Evolutionary conservation across 331 rosid species (phyloP), one percentile per base, ranked within the genome.

Genomic region (Quercus phellos): DNA sequence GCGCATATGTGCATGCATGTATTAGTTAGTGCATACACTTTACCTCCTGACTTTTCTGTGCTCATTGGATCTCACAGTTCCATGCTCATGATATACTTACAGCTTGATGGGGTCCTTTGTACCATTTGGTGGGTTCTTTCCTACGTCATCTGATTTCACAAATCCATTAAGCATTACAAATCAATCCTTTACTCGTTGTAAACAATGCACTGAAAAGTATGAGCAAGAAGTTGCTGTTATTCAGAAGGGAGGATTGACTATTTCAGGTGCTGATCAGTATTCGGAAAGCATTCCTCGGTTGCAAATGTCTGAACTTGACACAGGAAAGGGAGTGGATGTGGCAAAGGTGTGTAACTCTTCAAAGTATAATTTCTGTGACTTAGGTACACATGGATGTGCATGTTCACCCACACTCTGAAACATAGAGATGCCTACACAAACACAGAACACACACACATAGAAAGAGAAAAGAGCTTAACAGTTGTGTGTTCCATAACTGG

Each of bases 91-190:
- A 82, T 89, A 55, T 79, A 61, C 74, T 88, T 90, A 75, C 99
- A 95, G 99, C 85, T 93, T 95, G 81, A 82, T 95, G 96, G 94
- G 97, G 80, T 95, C 99, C 79, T 95, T 93, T 74, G 93, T 95
- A 83, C 99, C 99, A 72, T 87, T 95, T 73, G 97, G 93, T 16
- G 99, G 99, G 21, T 95, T 93, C 85, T 91, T 93, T 68, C 77
- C 98, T 46, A 74, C 93, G 42, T 84, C 92, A 17, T 82, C 96
- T 1, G 87, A 88, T 69, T 80, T 87, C 69, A 83, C 59, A 74
- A 87, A 42, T 75, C 91, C 90, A n/a, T 35, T 77, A 46, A 82
- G 78, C 83, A 51, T 79, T 81, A 64, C 75, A 46, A 81, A 42
- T 75, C 86, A 86, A 60, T 54, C 85, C 13, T 80, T 82, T 68